Evolutionary conservation across 352 stramenopile species (phyloP), one percentile per base, ranked within the genome.

Genomic region (Globisporangium echinulatum): DNA sequence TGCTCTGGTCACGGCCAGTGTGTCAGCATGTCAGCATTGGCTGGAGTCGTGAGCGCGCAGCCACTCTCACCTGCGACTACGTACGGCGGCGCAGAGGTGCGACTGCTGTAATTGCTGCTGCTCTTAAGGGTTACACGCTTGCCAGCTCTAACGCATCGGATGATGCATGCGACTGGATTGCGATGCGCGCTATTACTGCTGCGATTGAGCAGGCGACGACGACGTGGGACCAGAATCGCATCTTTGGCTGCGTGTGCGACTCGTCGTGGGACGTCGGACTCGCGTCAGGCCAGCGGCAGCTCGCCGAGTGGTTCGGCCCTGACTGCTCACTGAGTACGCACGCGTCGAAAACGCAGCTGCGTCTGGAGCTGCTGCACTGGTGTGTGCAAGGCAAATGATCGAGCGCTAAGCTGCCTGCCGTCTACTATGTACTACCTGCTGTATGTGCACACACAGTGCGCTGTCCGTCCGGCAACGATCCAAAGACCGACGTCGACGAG

Each of bases 391-490:
- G 25, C 25, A 3, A 33, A 3, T 3, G 25, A 33, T 33, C 25
- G 25, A 33, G 25, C 25, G 25, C 25, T 33, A 33, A 33, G 25
- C 25, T 33, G 25, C 25, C 25, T 33, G 25, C 25, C 25, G 25
- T 33, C 25, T 33, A 33, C 25, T 33, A 33, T 33, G 25, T 33
- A 33, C 25, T 33, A 33, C 25, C 25, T 33, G 25, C 25, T 33
- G 25, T 3, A 33, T 3, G 25, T 33, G 25, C 25, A 2, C 5
- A 25, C 33, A 9, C 49, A 94, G 77, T 85, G 55, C 84, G 75
- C 36, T 97, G 88, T 60, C 87, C 90, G 6, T 95, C 81, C 37
- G 91, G 90, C 1, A 74, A 97, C 55, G 88, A 97, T 55, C 88
- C 91, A 0, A 69, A 88, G 60, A 96, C 90, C 7, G 14, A 65